These are phyloP conservation scores for Ustilago tritici DNA, from an alignment of 1,284 basidiomycete species.

Conservation along the genomic window DNA sequence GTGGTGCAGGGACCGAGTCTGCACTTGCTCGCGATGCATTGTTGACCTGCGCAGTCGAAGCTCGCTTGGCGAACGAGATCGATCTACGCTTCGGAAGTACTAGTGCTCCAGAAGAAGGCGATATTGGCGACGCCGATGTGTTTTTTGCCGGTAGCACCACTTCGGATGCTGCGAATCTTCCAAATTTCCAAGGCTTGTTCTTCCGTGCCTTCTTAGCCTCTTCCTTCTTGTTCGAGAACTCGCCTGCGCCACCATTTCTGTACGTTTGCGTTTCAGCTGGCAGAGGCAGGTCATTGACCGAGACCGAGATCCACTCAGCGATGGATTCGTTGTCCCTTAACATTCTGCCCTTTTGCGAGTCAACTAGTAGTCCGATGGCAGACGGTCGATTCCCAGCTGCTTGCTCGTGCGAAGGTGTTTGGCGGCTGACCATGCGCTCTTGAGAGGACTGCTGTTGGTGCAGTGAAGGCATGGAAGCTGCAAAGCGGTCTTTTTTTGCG, in stretches of 20 bases:
- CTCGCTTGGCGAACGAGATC: slow-evolving; percentile 25
- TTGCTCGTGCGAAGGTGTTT: slow-evolving; percentile 8
- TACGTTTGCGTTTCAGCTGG: slow-evolving; percentile 20
- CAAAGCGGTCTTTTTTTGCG: slow-evolving; percentile 24
- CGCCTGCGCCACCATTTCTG: slow-evolving; percentile 43
- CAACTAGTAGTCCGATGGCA: slow-evolving; percentile 29
- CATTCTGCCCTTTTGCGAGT: slow-evolving; percentile 40
- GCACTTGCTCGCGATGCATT: slow-evolving; percentile 8
- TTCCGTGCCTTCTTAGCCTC: slow-evolving; percentile 21
- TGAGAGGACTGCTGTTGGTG: background rate
- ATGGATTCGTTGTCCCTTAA: slow-evolving; percentile 45
- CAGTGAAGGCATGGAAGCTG: slow-evolving; percentile 35
- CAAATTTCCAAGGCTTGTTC: slow-evolving; percentile 44
- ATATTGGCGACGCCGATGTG: background rate
- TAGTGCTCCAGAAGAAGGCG: background rate
- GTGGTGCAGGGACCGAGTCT: slow-evolving; percentile 5
- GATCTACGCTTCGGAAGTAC: slow-evolving; percentile 21
- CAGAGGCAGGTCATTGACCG: slow-evolving; percentile 38
- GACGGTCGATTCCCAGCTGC: slow-evolving; percentile 17
- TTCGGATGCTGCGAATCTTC: slow-evolving; percentile 43
- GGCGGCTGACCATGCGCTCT: background rate
- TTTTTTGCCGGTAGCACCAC: slow-evolving; percentile 25
- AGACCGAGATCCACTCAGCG: slow-evolving; percentile 48
- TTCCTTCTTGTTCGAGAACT: slow-evolving; percentile 40
- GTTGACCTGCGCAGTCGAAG: slow-evolving; percentile 28